These are phyloP conservation scores for Parasitella parasitica DNA, from an alignment of 371 early-diverging fungal genomes.

Conservation along the genomic window DNA sequence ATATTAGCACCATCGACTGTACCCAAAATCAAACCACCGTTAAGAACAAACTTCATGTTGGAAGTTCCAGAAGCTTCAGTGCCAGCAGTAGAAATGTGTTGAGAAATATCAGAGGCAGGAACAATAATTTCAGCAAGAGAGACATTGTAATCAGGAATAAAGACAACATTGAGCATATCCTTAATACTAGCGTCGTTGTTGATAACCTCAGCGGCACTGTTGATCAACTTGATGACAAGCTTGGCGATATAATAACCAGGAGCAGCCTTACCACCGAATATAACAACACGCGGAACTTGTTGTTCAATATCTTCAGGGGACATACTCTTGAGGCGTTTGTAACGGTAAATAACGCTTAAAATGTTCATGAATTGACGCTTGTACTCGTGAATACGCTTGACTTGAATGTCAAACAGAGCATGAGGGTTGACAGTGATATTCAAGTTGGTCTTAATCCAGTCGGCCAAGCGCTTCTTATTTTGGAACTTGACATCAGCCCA, in stretches of 20 bases:
- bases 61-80: constrained; percentile 96
- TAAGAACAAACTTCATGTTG: constrained; percentile 97
- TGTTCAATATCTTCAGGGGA: constrained; percentile 55
- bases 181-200: constrained; percentile 79
- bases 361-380: constrained; percentile 98
- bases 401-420: constrained; percentile 91
- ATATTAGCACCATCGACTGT: constrained; percentile 92
- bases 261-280: constrained; percentile 86
- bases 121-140: constrained; percentile 88
- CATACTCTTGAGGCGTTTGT: constrained; percentile 76
- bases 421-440: constrained; percentile 74
- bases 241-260: constrained; percentile 96
- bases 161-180: constrained; percentile 87
- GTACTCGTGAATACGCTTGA: constrained; percentile 96
- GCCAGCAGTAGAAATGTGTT: constrained; percentile 91
- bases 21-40: constrained; percentile 90
- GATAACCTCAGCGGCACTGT: constrained; percentile 81
- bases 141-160: constrained; percentile 93
- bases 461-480: constrained; percentile 87
- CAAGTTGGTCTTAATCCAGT: constrained; percentile 67
- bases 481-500: constrained; percentile 85
- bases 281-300: constrained; percentile 69
- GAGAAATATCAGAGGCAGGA: constrained; percentile 93
- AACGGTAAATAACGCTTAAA: constrained; percentile 86
- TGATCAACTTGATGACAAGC: constrained; percentile 94